Evolutionary conservation across 371 early-diverging fungal genomes (phyloP).

Genomic region (Mortierella sp.): DNA sequence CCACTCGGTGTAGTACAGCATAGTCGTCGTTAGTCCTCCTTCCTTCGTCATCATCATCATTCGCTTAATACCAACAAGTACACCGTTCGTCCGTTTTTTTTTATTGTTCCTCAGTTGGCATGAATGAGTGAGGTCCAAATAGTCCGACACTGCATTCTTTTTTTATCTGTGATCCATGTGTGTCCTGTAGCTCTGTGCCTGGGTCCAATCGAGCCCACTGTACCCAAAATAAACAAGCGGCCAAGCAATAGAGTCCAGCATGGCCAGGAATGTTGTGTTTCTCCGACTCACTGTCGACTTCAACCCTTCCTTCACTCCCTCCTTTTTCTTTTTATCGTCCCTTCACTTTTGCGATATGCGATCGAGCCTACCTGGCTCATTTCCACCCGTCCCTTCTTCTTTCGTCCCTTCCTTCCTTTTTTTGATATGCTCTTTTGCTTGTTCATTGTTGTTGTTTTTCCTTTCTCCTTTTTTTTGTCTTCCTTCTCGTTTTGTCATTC

Average conservation of each 20-base stretch:
- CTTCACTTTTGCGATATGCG: background rate
- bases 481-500: background rate
- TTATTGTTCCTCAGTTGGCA: background rate
- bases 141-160: background rate
- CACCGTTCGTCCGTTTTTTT: background rate
- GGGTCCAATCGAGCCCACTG: background rate
- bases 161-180: background rate
- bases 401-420: background rate
- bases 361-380: background rate
- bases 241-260: background rate
- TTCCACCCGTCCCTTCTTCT: background rate
- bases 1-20: background rate
- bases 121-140: background rate
- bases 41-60: background rate
- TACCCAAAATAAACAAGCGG: background rate
- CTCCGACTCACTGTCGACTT: background rate
- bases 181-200: background rate
- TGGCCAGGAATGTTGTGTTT: constrained; percentile 21
- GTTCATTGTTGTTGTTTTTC: background rate
- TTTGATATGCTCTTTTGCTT: background rate
- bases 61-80: background rate
- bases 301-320: background rate
- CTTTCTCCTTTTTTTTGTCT: background rate
- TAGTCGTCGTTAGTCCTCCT: background rate
- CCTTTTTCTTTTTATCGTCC: too few species aligned